These are phyloP conservation scores for Tulasnella sp. DNA, from an alignment of 768 basidiomycete species.

Conservation along the genomic window DNA sequence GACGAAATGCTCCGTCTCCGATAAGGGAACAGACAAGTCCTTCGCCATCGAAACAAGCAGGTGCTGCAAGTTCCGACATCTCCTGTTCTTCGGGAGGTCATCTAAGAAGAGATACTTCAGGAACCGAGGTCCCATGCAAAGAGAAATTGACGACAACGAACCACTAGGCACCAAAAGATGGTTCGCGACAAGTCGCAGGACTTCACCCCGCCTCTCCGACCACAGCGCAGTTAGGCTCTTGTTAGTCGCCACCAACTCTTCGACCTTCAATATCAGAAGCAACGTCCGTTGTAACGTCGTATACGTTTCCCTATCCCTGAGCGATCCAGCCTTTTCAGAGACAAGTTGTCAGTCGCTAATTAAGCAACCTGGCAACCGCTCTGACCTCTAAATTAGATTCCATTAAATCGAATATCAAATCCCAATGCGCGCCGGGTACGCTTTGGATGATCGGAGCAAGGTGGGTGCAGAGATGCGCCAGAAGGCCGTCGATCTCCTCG, in stretches of 20 bases:
- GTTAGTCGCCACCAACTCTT: slow-evolving; percentile 60
- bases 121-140: no score
- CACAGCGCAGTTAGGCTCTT: slow-evolving; percentile 58
- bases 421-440: slow-evolving; percentile 82
- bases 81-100: slow-evolving; percentile 40
- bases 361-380: neutral
- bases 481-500: slow-evolving; percentile 65
- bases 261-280: slow-evolving; percentile 48
- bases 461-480: slow-evolving; percentile 59
- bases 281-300: slow-evolving; percentile 59
- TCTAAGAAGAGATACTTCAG: slow-evolving; percentile 17
- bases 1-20: neutral
- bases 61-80: slow-evolving; percentile 47
- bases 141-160: slow-evolving; percentile 26
- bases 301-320: slow-evolving; percentile 46
- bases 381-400: slow-evolving; percentile 80
- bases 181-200: slow-evolving; percentile 49
- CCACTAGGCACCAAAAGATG: slow-evolving; percentile 44
- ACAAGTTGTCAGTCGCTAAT: neutral
- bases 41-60: slow-evolving; percentile 56
- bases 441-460: slow-evolving; percentile 82
- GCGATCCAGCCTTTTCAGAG: slow-evolving; percentile 39
- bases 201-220: slow-evolving; percentile 40
- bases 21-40: slow-evolving; percentile 24
- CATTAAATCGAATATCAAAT: slow-evolving; percentile 76